Evolutionary conservation across 495 filamentous ascomycete species (phyloP).

Genomic region (Penicillium angulare): DNA sequence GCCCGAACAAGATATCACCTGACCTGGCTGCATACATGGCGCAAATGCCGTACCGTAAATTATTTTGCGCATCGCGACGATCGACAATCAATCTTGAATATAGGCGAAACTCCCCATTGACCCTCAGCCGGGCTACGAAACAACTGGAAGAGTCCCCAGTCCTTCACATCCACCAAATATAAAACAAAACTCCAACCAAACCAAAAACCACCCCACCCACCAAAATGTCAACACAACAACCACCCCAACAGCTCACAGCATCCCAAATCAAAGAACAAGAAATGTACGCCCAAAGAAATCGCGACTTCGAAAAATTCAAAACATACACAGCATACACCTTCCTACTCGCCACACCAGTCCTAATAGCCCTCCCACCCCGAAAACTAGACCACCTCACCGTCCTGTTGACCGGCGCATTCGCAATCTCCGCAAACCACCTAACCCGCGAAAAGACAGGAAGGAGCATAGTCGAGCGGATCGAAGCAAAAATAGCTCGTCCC

Average conservation of each 20-base stretch:
- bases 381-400: constrained; percentile 66
- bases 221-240: constrained; percentile 15
- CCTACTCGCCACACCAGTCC: constrained; percentile 66
- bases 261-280: not conserved
- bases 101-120: too few relatives aligned
- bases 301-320: constrained; percentile 51
- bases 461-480: constrained; percentile 45
- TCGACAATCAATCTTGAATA: too few relatives aligned
- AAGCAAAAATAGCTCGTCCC: constrained; percentile 26
- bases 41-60: not conserved
- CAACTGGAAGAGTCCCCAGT: too few relatives aligned
- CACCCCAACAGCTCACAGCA: constrained; percentile 7
- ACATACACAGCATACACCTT: constrained; percentile 61
- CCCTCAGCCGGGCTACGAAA: too few relatives aligned
- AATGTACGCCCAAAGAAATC: constrained; percentile 23
- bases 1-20: not conserved
- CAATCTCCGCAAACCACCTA: constrained; percentile 65
- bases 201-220: not conserved
- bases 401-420: constrained; percentile 57
- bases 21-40: not conserved
- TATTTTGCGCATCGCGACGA: not conserved
- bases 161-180: not conserved
- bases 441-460: constrained; percentile 52
- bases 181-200: not conserved
- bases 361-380: constrained; percentile 74